Conservation (phyloP, 805 yeast species). For the Wickerhamiella lipophila region DNA sequence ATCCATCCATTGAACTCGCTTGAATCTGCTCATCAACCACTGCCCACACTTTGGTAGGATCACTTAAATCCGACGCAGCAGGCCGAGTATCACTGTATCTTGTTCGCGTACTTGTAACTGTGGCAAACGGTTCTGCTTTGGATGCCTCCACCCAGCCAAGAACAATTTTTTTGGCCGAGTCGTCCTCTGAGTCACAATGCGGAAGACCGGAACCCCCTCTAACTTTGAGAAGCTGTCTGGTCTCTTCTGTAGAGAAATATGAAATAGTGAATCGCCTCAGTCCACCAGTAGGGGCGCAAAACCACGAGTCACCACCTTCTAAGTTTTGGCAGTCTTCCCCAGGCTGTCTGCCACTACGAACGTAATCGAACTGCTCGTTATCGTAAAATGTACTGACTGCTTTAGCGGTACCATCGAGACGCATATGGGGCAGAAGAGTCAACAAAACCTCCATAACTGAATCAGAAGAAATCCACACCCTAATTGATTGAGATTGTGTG, state of each 20-base stretch:
- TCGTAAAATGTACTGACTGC: slow-evolving; percentile 28
- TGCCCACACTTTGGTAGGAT: slow-evolving; percentile 26
- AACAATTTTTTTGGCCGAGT: slow-evolving; percentile 24
- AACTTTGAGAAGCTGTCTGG: not conserved
- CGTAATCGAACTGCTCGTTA: slow-evolving; percentile 28
- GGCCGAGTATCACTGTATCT: slow-evolving; percentile 4
- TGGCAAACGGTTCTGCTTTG: not conserved
- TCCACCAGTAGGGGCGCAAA: slow-evolving; percentile 32
- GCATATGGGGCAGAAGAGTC: slow-evolving; percentile 30
- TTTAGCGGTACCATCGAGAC: slow-evolving; percentile 19
- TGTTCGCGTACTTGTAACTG: slow-evolving; percentile 5
- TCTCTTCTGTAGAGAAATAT: not conserved
- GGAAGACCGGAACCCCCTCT: not conserved
- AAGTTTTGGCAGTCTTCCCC: slow-evolving; percentile 27
- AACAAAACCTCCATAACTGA: slow-evolving; percentile 44
- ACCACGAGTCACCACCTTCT: slow-evolving; percentile 11
- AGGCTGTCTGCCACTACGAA: slow-evolving; percentile 31
- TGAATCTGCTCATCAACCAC: slow-evolving; percentile 25
- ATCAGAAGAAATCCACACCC: slow-evolving; percentile 49
- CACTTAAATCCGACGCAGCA: not conserved
- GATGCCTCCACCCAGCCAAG: slow-evolving; percentile 27
- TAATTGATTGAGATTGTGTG: slow-evolving; percentile 25
- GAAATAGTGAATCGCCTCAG: slow-evolving; percentile 24
- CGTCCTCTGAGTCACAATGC: slow-evolving; percentile 4
- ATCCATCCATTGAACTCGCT: slow-evolving; percentile 12